phyloP scores from a whole-genome alignment of 2,329 filamentous ascomycete genomes.

The Colletotrichum liriopes region DNA sequence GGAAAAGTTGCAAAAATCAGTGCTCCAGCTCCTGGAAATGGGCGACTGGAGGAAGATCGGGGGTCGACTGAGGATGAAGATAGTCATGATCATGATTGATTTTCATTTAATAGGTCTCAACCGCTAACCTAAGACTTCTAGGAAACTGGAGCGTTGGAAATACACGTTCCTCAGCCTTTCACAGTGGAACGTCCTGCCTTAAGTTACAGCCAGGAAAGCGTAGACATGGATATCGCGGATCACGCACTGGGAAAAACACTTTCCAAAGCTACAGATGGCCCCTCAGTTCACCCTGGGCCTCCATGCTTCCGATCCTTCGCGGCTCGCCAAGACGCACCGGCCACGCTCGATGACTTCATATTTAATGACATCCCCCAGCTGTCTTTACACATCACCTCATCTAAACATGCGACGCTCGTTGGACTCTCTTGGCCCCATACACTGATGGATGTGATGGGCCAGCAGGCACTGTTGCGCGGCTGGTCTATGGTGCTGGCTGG shows the following conservation, averaged over 20 bases:
- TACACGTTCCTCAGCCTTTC: conserved; percentile 52
- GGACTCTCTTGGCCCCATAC: conserved; percentile 62
- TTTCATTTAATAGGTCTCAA: not conserved
- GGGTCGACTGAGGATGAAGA: conserved; percentile 58
- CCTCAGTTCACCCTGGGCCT: too few relatives aligned
- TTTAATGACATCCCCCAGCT: conserved; percentile 60
- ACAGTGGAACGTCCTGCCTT: conserved; percentile 54
- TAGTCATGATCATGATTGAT: conserved; percentile 38
- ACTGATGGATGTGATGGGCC: conserved; percentile 62
- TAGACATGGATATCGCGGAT: conserved; percentile 54
- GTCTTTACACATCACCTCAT: conserved; percentile 62
- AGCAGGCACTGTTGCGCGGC: conserved; percentile 56
- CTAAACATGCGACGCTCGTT: conserved; percentile 65
- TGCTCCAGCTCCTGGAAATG: conserved; percentile 56
- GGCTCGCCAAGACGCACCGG: conserved; percentile 31
- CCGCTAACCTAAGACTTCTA: not conserved
- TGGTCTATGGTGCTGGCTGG: conserved; percentile 64
- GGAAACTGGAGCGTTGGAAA: conserved; percentile 47
- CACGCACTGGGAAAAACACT: conserved; percentile 58
- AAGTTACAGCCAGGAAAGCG: conserved; percentile 54
- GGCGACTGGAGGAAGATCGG: conserved; percentile 63
- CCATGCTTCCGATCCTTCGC: conserved; percentile 39
- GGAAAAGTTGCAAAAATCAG: conserved; percentile 52
- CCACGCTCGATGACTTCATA: conserved; percentile 56
- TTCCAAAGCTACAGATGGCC: conserved; percentile 53